Conservation (phyloP, 75 land plant species). For the Larix kaempferi region DNA sequence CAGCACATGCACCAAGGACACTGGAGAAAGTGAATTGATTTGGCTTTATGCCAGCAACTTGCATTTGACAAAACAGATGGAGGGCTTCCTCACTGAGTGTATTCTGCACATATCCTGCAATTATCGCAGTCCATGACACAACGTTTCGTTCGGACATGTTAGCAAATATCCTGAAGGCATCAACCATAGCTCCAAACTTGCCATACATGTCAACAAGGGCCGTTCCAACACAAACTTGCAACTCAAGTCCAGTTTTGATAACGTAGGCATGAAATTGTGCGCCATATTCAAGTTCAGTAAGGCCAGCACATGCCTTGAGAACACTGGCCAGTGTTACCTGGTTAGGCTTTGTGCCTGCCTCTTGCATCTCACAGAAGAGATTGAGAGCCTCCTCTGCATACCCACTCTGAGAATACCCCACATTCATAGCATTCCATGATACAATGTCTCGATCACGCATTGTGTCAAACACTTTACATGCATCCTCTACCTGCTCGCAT, state of each 20-base stretch:
- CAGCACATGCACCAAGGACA: constrained; percentile 11
- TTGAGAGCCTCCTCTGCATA: constrained; percentile 1
- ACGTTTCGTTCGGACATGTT: constrained; percentile 11
- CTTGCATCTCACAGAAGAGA: constrained; percentile 17
- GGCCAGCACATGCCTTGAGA: constrained; percentile 17
- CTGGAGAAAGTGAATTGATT: constrained; percentile 5
- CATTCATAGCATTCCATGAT: constrained; percentile 31
- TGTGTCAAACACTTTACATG: constrained; percentile 10
- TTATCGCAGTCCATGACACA: constrained; percentile 12
- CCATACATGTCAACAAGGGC: constrained; percentile 12
- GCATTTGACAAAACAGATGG: constrained; percentile 8
- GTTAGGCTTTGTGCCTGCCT: constrained; percentile 13
- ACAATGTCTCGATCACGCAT: constrained; percentile 18
- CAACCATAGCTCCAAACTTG: neutral
- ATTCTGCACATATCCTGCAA: constrained; percentile 13
- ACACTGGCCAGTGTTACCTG: constrained; percentile 10
- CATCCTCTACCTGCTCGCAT: constrained; percentile 18
- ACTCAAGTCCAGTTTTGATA: constrained; percentile 13
- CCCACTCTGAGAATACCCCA: constrained; percentile 28
- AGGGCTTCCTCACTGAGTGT: constrained; percentile 1
- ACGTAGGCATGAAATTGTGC: constrained; percentile 7
- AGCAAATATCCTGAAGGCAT: constrained; percentile 2
- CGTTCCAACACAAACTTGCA: constrained; percentile 8
- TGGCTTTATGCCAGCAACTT: neutral
- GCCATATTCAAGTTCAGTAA: constrained; percentile 17